Evolutionary conservation across 306 rosid genomes (phyloP).

Genomic region (Citrullus colocynthis): DNA sequence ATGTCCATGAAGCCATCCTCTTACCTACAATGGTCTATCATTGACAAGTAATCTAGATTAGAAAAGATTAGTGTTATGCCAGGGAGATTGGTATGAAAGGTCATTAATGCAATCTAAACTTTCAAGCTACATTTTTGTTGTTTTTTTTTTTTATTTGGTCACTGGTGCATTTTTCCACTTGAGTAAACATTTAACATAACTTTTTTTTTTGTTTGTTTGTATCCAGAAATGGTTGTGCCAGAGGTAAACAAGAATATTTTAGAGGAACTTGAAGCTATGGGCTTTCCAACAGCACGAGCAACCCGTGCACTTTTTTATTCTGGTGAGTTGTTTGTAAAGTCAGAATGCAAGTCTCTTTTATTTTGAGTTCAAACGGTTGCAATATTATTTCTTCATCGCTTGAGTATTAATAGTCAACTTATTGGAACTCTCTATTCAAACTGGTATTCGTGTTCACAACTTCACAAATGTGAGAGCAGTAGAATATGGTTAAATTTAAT

Average conservation of each 20-base stretch:
- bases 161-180: not conserved
- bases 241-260: conserved; percentile 77
- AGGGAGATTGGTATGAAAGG: not conserved
- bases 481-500: not conserved
- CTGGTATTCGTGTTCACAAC: not conserved
- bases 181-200: not conserved
- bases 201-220: conserved; percentile 4
- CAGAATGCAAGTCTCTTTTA: not conserved
- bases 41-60: not conserved
- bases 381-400: not conserved
- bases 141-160: not conserved
- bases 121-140: not conserved
- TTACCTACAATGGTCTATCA: not conserved
- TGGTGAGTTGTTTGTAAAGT: conserved; percentile 25
- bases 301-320: conserved; percentile 78
- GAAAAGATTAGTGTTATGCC: not conserved
- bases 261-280: conserved; percentile 89
- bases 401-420: not conserved
- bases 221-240: conserved; percentile 79
- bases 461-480: not conserved
- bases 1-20: not conserved
- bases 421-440: not conserved
- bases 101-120: not conserved
- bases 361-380: not conserved
- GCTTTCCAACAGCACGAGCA: conserved; percentile 64